Evolutionary conservation across 371 early-diverging fungal species (phyloP), one percentile per base, ranked within the genome.

Genomic region (Chytridium lagenaria): DNA sequence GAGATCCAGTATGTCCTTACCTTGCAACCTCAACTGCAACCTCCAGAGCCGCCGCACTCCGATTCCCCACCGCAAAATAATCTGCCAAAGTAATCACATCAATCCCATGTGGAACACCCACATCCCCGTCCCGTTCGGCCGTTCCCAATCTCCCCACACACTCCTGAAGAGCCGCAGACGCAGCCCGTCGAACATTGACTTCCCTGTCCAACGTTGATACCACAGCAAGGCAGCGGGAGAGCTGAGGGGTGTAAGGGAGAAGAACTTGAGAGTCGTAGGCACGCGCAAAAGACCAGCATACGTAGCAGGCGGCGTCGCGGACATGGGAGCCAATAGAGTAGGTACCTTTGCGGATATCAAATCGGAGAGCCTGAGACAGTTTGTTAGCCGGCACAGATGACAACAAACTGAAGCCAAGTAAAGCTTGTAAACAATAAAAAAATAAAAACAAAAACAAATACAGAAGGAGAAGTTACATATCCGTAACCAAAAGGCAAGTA

Each of bases 81-180:
- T 98, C 98, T 0, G 95, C 95, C 23, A 88, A 79, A 49, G 93
- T 93, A 49, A 98, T 88, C 59, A 98, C 90, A 0, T 93, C 90
- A 57, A 98, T 95, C 0, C 98, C 98, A 77, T 93, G 88, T n/a
- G 97, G 95, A 67, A 97, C 95, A 49, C 92, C 84, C 36, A 16
- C 37, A 15, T 37, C 61, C 23, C 90, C 78, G 59, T 10, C 57
- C 16, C 26, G 36, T n/a, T 59, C 49, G 67, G 23, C 40, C 57
- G 77, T 77, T 81, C 91, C 95, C 83, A 92, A 89, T 72, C 99
- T 85, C 7, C 99, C 99, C 31, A 95, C 98, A 70, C 94, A 93
- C 77, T 98, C 99, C 79, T 98, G 99, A 78, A 97, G 97, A 0
- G 99, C 98, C 26, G 99, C 98, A 74, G 92, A 91, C 38, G 92